Evolutionary conservation across 2,329 filamentous ascomycete genomes (phyloP), one percentile per base, ranked within the genome.

Genomic region (Scedosporium minutisporum): DNA sequence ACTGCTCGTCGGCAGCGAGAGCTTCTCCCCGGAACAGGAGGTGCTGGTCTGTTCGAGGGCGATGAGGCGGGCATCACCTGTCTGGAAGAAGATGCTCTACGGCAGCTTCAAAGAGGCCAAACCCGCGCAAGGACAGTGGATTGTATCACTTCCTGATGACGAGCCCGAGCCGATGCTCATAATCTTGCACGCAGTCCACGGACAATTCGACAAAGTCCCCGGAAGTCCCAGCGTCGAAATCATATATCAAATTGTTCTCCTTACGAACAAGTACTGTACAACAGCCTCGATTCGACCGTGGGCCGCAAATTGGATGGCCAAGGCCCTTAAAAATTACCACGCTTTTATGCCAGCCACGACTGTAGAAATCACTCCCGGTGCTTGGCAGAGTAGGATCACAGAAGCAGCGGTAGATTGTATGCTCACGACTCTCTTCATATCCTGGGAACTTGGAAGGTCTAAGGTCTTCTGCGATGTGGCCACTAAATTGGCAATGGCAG

Each of bases 1-100:
- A 16, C 46, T 51, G 16, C n/a, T 7, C 6, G 3, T 51, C n/a
- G 46, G 46, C 46, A 16, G 46, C n/a, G n/a, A 51, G 16, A 23
- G 2, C n/a, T 3, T 6, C 2, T 18, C 46, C 16, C 16, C 4
- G 7, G n/a, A 23, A 21, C 46, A 51, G 4, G 46, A 51, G n/a
- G 21, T 65, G 41, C 59, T 41, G n/a, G 64, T 64, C 18, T 65
- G 63, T 60, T 41, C 63, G 18, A 63, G 48, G 25, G 51, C 63
- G 6, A 0, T 63, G 57, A 60, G 64, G 3, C 63, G 63, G 6
- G 60, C 63, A 16, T 64, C 57, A 21, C 42, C 16, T 4, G 51
- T 65, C 3, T 65, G 63, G 60, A 62, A 64, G 57, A 62, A 33
- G 42, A 65, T 65, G 64, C 63, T 65, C 29, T 64, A 62, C 12